Conservation (phyloP, 306 rosid genomes). For the Vigna mungo region DNA sequence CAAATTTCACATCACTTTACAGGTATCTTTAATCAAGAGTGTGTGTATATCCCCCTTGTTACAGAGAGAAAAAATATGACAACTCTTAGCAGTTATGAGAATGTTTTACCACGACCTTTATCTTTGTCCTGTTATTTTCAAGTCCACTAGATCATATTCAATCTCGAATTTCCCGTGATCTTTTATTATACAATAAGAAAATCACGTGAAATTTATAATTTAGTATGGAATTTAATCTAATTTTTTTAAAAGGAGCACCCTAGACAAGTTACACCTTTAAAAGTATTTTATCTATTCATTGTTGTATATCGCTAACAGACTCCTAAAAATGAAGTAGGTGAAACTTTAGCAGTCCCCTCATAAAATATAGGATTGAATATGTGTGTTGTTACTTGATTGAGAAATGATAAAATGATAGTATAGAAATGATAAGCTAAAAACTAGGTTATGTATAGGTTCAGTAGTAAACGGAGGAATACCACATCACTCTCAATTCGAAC, state of each 20-base stretch:
- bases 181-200: background rate
- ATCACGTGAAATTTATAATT: background rate
- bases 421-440: slow-evolving; percentile 20
- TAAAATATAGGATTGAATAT: background rate
- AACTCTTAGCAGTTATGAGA: background rate
- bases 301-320: background rate
- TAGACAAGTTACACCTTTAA: background rate
- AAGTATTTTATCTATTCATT: background rate
- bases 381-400: background rate
- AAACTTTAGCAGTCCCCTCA: background rate
- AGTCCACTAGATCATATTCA: background rate
- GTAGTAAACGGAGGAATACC: slow-evolving; percentile 57
- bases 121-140: no score
- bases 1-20: background rate
- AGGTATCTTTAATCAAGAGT: background rate
- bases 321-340: background rate
- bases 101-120: background rate
- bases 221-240: background rate
- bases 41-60: no score
- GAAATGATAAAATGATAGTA: background rate
- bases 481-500: slow-evolving; percentile 89
- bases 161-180: background rate
- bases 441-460: slow-evolving; percentile 17
- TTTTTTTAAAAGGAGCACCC: background rate
- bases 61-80: background rate